Evolutionary conservation across 2,329 filamentous ascomycete genomes (phyloP).

Genomic region (Aureobasidium sp.): DNA sequence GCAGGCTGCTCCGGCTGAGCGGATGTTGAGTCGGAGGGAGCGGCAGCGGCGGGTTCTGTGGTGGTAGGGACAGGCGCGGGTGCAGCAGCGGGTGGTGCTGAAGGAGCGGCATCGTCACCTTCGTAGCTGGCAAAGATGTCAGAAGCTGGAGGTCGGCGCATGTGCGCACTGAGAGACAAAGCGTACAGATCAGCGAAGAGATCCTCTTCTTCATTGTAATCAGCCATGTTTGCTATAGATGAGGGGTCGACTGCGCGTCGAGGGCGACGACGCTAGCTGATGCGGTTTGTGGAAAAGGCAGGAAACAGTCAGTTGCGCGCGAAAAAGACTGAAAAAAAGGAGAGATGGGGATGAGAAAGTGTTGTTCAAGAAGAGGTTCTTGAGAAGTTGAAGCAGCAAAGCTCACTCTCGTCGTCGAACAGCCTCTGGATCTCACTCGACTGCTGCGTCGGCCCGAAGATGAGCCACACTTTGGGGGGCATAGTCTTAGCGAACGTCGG

Average conservation of each 20-base stretch:
- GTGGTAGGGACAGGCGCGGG: constrained; percentile 11
- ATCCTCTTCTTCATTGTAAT: constrained; percentile 78
- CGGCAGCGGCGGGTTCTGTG: not conserved
- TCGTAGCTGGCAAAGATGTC: constrained; percentile 49
- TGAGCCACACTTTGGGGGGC: not conserved
- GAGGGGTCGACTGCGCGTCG: constrained; percentile 13
- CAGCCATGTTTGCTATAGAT: constrained; percentile 56
- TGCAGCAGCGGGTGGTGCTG: not conserved
- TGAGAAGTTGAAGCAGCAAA: constrained; percentile 8
- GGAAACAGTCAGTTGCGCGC: not conserved
- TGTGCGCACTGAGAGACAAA: not conserved
- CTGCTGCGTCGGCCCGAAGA: not conserved
- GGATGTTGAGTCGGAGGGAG: not conserved
- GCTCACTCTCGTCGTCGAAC: constrained; percentile 1
- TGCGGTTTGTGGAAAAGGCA: not conserved
- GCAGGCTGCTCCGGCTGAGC: not conserved
- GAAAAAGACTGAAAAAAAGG: not conserved
- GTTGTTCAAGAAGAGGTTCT: not conserved
- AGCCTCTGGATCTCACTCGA: not conserved
- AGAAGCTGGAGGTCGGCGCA: not conserved
- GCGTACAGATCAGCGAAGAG: constrained; percentile 92
- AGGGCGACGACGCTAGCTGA: not conserved
- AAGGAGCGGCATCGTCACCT: constrained; percentile 50
- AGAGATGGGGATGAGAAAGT: not conserved
- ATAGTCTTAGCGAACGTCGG: not conserved